phyloP scores from a whole-genome alignment of 495 filamentous ascomycete species.

The Extremus antarcticus region DNA sequence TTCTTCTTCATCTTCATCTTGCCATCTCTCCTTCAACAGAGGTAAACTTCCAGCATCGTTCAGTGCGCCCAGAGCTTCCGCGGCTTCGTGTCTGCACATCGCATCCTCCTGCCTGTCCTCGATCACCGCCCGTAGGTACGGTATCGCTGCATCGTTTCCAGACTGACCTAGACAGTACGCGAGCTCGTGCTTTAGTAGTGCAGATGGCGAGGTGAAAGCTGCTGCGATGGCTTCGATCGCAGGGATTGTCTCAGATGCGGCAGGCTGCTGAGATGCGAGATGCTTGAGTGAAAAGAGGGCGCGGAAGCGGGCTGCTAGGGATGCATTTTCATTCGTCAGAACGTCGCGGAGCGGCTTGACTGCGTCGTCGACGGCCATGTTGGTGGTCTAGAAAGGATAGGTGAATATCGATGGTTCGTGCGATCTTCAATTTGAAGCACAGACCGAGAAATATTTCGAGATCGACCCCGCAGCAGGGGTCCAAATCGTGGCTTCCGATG shows the following conservation, averaged over 20 bases:
- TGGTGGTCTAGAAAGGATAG: not conserved
- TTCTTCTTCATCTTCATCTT: conserved; percentile 57
- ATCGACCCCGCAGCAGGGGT: not conserved
- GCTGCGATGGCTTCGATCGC: conserved; percentile 91
- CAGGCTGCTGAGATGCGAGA: conserved; percentile 59
- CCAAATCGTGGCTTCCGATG: not conserved
- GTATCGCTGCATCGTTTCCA: conserved; percentile 58
- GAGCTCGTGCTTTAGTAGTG: conserved; percentile 84
- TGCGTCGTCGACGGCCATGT: conserved; percentile 19
- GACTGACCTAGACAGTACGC: conserved; percentile 96
- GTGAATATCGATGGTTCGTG: too few relatives aligned
- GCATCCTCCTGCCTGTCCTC: conserved; percentile 68
- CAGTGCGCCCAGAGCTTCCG: conserved; percentile 86
- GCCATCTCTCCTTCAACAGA: conserved; percentile 57
- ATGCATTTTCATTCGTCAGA: conserved; percentile 64
- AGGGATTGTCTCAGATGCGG: conserved; percentile 43
- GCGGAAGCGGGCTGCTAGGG: conserved; percentile 84
- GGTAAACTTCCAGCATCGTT: conserved; percentile 61
- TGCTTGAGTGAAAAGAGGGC: conserved; percentile 97
- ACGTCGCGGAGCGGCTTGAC: conserved; percentile 59
- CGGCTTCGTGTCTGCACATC: conserved; percentile 96
- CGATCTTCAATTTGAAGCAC: too few relatives aligned
- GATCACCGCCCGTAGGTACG: conserved; percentile 65
- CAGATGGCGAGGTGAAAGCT: conserved; percentile 72
- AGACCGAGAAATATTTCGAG: not conserved